Conservation (phyloP, 2,329 filamentous ascomycete species). For the Colletotrichum navitas region DNA sequence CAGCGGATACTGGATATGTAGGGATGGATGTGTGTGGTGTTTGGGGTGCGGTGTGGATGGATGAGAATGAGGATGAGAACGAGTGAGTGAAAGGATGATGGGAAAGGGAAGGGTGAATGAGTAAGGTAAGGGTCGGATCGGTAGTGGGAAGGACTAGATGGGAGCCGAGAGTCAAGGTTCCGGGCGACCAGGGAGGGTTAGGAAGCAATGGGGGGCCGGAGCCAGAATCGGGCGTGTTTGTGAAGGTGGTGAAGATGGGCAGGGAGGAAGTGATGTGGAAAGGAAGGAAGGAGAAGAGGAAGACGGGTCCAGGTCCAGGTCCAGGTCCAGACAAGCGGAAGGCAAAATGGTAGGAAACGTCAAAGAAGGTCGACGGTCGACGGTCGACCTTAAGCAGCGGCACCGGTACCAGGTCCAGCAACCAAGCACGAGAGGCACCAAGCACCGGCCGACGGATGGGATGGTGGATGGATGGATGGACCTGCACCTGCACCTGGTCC, state of each 20-base stretch:
- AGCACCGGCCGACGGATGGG: conserved; percentile 19
- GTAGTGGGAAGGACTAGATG: conserved; percentile 26
- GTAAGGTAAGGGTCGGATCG: conserved; percentile 8
- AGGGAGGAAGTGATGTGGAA: conserved; percentile 43
- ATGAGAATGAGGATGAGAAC: conserved; percentile 20
- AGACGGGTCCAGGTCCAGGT: conserved; percentile 12
- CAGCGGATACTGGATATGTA: conserved; percentile 10
- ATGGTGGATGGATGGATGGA: conserved; percentile 5
- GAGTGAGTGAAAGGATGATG: conserved; percentile 16
- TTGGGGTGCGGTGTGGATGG: conserved; percentile 12
- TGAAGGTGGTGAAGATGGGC: conserved; percentile 41
- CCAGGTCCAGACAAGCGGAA: conserved; percentile 42
- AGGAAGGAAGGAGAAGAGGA: conserved; percentile 42
- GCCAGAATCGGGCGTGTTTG: conserved; percentile 37
- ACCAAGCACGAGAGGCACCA: conserved; percentile 15
- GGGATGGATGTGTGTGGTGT: conserved; percentile 19
- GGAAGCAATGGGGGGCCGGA: conserved; percentile 18
- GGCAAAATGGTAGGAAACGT: conserved; percentile 42
- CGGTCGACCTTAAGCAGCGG: conserved; percentile 9
- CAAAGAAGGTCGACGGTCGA: conserved; percentile 31
- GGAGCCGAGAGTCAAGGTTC: conserved; percentile 28
- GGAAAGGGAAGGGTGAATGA: conserved; percentile 18
- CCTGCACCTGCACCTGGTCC: conserved; percentile 19
- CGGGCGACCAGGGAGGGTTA: conserved; percentile 36
- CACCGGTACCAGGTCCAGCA: conserved; percentile 17